These are phyloP conservation scores for Globisporangium canariense DNA, from an alignment of 352 stramenopile species.

Conservation along the genomic window DNA sequence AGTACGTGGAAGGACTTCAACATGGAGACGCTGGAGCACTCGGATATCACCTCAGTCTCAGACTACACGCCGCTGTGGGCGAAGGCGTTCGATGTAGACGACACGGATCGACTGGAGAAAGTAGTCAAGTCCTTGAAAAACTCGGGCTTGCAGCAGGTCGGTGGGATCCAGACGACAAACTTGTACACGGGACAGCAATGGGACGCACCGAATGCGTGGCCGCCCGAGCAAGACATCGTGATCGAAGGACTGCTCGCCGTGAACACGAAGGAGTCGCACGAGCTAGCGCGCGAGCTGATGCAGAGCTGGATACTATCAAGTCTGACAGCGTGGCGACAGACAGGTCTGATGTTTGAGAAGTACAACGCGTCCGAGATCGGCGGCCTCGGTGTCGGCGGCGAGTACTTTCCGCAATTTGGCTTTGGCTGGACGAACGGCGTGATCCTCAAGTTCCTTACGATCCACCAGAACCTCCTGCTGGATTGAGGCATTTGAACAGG, in stretches of 20 bases:
- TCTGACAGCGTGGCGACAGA: conserved; percentile 59
- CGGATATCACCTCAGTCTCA: conserved; percentile 46
- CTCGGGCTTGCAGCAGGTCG: conserved; percentile 60
- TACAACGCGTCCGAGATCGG: conserved; percentile 76
- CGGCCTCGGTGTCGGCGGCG: conserved; percentile 66
- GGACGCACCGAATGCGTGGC: conserved; percentile 85
- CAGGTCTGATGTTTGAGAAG: conserved; percentile 88
- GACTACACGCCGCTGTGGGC: conserved; percentile 82
- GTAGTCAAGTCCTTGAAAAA: conserved; percentile 47
- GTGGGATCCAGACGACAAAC: conserved; percentile 67
- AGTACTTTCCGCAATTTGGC: conserved; percentile 88
- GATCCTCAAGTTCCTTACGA: conserved; percentile 84
- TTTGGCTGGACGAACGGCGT: conserved; percentile 62
- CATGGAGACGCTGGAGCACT: conserved; percentile 45
- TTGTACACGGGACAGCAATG: conserved; percentile 82
- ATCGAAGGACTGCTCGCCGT: conserved; percentile 69
- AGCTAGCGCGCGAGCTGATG: conserved; percentile 47
- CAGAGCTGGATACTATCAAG: conserved; percentile 66
- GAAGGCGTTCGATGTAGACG: conserved; percentile 46
- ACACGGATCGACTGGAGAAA: conserved; percentile 38
- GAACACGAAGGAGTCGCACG: conserved; percentile 43
- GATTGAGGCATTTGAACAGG: conserved; percentile 5
- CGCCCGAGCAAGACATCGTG: conserved; percentile 78
- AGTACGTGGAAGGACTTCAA: conserved; percentile 75
- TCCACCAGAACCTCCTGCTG: conserved; percentile 64